Evolutionary conservation across 164 flowering plant genomes (phyloP), one percentile per base, ranked within the genome.

Genomic region (Umbellularia californica): DNA sequence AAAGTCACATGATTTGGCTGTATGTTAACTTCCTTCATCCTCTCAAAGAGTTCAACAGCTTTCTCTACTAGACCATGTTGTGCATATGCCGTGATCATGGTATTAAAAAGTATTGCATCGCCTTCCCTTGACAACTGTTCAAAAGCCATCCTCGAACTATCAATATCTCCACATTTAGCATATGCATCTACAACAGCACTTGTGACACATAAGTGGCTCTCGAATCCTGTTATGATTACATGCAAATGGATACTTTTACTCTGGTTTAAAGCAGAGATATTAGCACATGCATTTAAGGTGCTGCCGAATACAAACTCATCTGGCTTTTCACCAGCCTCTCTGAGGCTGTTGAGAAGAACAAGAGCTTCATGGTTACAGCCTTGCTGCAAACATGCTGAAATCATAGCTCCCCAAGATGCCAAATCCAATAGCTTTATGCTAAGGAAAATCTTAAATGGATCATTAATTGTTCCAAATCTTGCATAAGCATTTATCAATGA

Each of bases 121-220:
- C 69, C 69, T 12, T 76, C 74, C 58, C 60, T 28, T 12, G 68
- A 73, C 33, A 79, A 60, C 35, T 72, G 73, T 63, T 78, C 51
- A 70, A 87, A 89, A 74, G 77, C 80, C 67, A 76, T 70, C 63
- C 72, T 71, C 28, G 92, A 84, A 72, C 86, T 81, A 70, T 68
- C 69, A 51, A 89, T 81, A 72, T 87, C 88, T 74, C 90, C 90
- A 58, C 84, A 86, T 74, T 89, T 89, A 58, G 90, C 88, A 72
- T 87, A 86, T 64, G 88, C 85, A 79, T 87, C 90, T 58, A 89
- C 79, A 50, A 81, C 70, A 30, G 90, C 85, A 77, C 86, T 89
- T 15, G 80, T 80, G 58, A 87, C 83, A 73, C 75, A 82, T 2
- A 67, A 70, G 55, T 84, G 74, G 25, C 50, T 58, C 60, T 80